phyloP scores from a whole-genome alignment of 257 asterid species.

The Nicotiana otophora region DNA sequence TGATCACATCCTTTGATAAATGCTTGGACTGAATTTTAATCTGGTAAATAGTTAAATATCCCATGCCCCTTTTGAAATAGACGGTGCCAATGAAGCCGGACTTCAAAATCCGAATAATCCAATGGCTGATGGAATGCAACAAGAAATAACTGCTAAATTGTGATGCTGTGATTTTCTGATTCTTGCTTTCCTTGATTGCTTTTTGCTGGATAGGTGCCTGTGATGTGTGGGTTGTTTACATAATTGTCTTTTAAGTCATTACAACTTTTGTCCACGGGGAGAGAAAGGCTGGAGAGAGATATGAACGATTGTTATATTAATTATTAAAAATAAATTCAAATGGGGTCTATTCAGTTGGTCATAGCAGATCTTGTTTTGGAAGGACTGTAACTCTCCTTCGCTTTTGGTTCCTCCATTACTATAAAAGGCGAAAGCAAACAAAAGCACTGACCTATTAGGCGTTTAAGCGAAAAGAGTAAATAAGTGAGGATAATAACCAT shows the following conservation, averaged over 20 bases:
- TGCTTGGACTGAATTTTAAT: neutral
- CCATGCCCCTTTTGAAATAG: neutral
- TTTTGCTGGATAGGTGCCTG: neutral
- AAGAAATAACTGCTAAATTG: no score
- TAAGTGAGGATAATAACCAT: neutral
- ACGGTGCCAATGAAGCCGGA: neutral
- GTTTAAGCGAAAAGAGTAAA: neutral
- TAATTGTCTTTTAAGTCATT: neutral
- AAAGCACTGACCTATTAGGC: neutral
- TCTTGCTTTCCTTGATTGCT: neutral
- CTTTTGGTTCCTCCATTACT: neutral
- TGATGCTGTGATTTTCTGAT: neutral
- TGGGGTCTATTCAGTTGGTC: neutral
- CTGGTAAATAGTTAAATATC: neutral
- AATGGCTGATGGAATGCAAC: no score
- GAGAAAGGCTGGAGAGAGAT: neutral
- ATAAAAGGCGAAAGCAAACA: neutral
- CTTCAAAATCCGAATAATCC: neutral
- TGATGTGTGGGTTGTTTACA: neutral
- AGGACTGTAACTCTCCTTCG: neutral
- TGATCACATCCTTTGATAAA: neutral
- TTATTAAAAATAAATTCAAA: no score
- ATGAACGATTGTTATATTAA: neutral
- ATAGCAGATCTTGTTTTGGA: neutral
- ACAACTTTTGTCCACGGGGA: neutral